Base-by-base conservation (phyloP, 2,329 filamentous ascomycete species). In the Stagonosporopsis tanaceti region DNA sequence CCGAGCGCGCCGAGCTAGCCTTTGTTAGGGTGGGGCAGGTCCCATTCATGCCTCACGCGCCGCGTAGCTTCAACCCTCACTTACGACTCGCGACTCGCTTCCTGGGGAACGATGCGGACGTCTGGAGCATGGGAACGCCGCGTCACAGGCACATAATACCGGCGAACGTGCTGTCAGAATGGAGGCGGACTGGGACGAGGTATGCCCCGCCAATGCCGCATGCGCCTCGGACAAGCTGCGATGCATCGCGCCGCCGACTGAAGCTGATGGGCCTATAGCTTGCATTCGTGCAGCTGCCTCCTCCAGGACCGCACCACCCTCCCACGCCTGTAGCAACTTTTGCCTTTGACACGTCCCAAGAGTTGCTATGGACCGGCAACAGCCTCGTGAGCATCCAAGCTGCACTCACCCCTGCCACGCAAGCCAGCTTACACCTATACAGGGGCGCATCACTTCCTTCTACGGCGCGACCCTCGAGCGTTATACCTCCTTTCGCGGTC, bases 281-380 rank as follows among this genome's bases (percentile, higher is more conserved):
- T 77, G 87, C 88, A 78, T 90, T 92, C 78, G 87, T 95, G 79
- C 85, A 88, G 75, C 87, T 96, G 78, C 91, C 92, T 76, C 88
- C 91, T 69, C 88, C 90, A 70, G 89, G 87, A 73, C 82, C 87
- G 70, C 88, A 90, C 50, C 68, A 74, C 44, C 80, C 90, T 70
- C 85, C 88, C 40, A 90, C 90, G 22, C 87, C 87, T 55, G 87
- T 92, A 65, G 89, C 90, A 41, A 89, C 92, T 2, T 85, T 97
- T 76, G 89, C 90, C 45, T 99, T 99, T 77, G 95, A 99, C 76
- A 90, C 89, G 55, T 84, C 85, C 37, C 90, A 97, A 76, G 95
- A 99, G 76, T 84, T 99, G 34, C 79, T 99, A 50, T 99, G 96
- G 95, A 87, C 89, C 3, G 96, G 93, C 44, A 96, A 95, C 76